Base-by-base conservation (phyloP, 768 basidiomycete species). In the Tylopilus sp. region DNA sequence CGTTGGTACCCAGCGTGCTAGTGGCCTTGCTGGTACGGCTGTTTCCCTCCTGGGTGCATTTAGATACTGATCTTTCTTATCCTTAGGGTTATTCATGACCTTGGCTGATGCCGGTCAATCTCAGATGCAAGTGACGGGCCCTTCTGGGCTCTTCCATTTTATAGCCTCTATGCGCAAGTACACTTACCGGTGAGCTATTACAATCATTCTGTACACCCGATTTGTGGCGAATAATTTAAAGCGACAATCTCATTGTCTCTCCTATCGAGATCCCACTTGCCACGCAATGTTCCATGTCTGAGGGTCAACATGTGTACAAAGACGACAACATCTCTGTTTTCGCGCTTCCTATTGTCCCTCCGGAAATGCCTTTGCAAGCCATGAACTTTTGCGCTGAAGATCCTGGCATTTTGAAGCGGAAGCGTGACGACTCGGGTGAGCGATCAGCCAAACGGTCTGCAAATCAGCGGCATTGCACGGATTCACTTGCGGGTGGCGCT, bases 71-170 rank as follows among this genome's bases (percentile, higher is more conserved):
- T 47, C 9, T 41, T 11, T 11, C 3, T 2, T 39, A 26, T 48
- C 25, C 25, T 17, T 57, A 89, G 92, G 91, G 1, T 63, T 91
- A 10, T 52, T 91, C 20, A 89, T 95, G 89, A 81, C 82, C 2
- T 73, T 87, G 51, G 89, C 89, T 15, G 94, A 95, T 70, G 77
- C 78, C 1, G 78, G 79, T 0, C 76, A 83, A 28, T 66, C 74
- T 17, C 71, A 76, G 38, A 56, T 95, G 31, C 70, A 80, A 40
- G 59, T 95, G 20, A 69, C 80, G 20, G 94, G 92, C 4, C 93
- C 93, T 3, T 75, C 75, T 12, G 91, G 89, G 28, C 66, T 87
- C n/a, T 61, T 75, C 15, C 89, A 93, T 65, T 76, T 76, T 51
- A 60, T 93, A 33, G 86, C 89, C 17, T 76, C 84, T 3, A 83